Conservation (phyloP, 306 rosid genomes). For the Cucurbita argyrosperma region DNA sequence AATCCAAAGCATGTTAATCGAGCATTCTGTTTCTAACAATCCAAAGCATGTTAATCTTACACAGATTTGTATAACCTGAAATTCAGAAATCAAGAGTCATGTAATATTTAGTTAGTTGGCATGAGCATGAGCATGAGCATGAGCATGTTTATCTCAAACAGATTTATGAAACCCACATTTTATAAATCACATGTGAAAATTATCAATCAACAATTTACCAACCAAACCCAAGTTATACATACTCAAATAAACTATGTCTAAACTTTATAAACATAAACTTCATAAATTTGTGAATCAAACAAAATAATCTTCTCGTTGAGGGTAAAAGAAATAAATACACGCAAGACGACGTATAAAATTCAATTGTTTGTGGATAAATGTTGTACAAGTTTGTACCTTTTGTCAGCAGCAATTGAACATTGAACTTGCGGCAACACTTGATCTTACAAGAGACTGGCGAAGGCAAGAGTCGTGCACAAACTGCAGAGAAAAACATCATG, state of each 20-base stretch:
- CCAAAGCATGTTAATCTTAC: too few relatives aligned
- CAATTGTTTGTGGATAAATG: background rate
- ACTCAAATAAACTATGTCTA: too few relatives aligned
- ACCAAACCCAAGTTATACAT: too few relatives aligned
- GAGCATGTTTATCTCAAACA: too few relatives aligned
- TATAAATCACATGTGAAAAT: too few relatives aligned
- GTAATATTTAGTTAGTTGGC: too few relatives aligned
- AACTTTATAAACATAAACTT: background rate
- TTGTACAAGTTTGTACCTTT: background rate
- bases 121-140: too few relatives aligned
- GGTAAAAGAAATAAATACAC: background rate
- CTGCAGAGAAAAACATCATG: constrained; percentile 2
- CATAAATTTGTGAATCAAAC: background rate
- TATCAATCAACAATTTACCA: too few relatives aligned
- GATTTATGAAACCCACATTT: too few relatives aligned
- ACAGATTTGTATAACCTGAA: background rate
- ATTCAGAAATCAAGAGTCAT: too few relatives aligned
- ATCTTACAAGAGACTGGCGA: background rate
- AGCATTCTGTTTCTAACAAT: background rate
- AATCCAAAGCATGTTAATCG: too few relatives aligned
- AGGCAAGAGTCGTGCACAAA: background rate
- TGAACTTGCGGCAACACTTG: background rate
- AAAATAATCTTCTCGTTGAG: background rate
- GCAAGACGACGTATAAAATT: background rate
- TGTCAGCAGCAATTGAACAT: background rate